Evolutionary conservation across 176 grass and related monocot genomes (phyloP).

Genomic region (Poa pratensis): DNA sequence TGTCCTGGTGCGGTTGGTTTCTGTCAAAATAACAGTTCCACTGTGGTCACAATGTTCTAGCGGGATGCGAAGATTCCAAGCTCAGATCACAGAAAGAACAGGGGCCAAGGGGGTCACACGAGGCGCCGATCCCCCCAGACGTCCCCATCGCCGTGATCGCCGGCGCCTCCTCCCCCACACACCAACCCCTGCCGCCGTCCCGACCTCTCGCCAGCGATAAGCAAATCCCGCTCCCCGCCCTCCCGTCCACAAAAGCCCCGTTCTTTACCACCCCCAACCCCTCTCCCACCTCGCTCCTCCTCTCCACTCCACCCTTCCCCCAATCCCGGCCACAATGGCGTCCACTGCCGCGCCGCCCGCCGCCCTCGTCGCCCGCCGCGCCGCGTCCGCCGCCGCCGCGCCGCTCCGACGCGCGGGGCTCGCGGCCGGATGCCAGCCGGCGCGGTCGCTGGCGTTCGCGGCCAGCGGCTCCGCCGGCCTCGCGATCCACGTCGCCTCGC

Average conservation of each 20-base stretch:
- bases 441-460: conserved; percentile 51
- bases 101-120: conserved; percentile 9
- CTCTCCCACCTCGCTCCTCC: conserved; percentile 21
- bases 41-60: background rate
- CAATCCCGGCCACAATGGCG: conserved; percentile 29
- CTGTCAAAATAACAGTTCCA: background rate
- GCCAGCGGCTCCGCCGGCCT: conserved; percentile 36
- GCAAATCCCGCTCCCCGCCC: conserved; percentile 29
- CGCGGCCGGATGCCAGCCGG: conserved; percentile 49
- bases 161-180: conserved; percentile 39
- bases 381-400: conserved; percentile 24
- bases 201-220: conserved; percentile 70
- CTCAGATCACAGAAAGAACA: conserved; percentile 39
- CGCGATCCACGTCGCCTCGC: conserved; percentile 55
- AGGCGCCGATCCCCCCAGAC: conserved; percentile 40
- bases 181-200: conserved; percentile 30
- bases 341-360: conserved; percentile 45
- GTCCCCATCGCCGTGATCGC: conserved; percentile 55
- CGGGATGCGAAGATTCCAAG: background rate
- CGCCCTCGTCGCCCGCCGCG: conserved; percentile 33
- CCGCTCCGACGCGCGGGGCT: conserved; percentile 42
- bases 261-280: conserved; percentile 39
- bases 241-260: conserved; percentile 49
- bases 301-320: background rate
- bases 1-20: background rate